phyloP scores from a whole-genome alignment of 2,329 filamentous ascomycete species.

The Macrophomina tecta region DNA sequence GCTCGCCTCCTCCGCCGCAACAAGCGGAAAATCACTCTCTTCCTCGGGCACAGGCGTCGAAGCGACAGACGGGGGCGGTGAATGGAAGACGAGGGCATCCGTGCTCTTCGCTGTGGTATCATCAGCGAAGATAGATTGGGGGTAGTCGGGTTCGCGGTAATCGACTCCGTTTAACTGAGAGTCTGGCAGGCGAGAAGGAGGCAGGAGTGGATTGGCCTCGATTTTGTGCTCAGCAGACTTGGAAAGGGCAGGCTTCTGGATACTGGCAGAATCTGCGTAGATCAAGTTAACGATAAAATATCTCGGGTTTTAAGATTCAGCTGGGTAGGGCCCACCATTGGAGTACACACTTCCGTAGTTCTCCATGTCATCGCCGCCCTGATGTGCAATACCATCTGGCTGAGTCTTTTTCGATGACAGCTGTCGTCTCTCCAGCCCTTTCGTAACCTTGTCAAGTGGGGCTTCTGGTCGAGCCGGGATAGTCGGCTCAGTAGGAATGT shows the following conservation, averaged over 20 bases:
- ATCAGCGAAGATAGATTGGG: not conserved
- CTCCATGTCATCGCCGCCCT: not conserved
- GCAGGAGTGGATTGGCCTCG: too few relatives aligned
- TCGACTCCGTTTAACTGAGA: not conserved
- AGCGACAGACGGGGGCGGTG: not conserved
- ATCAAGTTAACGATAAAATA: slow-evolving; percentile 2
- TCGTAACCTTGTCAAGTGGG: not conserved
- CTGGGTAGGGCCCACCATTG: slow-evolving; percentile 8
- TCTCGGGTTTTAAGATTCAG: not conserved
- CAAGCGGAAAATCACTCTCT: not conserved
- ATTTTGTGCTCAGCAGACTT: not conserved
- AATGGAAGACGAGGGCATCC: not conserved
- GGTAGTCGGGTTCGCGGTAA: not conserved
- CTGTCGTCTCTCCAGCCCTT: not conserved
- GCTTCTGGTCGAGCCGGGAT: not conserved
- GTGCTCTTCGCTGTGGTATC: not conserved
- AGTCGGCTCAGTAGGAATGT: slow-evolving; percentile 8
- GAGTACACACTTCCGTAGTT: slow-evolving; percentile 3
- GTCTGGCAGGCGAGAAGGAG: too few relatives aligned
- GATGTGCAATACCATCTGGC: too few relatives aligned
- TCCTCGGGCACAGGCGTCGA: not conserved
- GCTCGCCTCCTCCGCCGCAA: not conserved
- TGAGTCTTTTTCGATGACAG: not conserved
- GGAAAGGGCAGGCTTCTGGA: not conserved
- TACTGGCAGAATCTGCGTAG: not conserved